Percentiles rank a stretch among this genome's conserved stretches.
phyloP scores from a whole-genome alignment of 768 basidiomycete genomes.

The Podaxis sp. region DNA sequence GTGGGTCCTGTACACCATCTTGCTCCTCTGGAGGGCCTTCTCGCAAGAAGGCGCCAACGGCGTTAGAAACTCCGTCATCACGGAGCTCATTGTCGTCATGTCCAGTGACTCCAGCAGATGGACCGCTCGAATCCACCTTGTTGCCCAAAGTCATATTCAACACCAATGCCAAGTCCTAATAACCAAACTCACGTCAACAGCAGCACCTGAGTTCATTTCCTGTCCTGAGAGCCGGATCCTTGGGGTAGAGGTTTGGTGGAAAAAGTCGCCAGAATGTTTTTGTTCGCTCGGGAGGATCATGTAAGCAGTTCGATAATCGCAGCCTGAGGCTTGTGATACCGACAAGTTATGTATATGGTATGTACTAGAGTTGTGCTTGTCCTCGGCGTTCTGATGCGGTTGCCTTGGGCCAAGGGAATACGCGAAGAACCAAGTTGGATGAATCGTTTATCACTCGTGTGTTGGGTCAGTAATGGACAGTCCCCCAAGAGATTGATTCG shows the following conservation, averaged over 20 bases:
- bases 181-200: neutral
- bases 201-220: neutral
- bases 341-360: neutral
- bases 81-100: neutral
- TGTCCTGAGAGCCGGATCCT: neutral
- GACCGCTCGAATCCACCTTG: neutral
- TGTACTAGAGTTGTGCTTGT: no score
- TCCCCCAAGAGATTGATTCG: no score
- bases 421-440: no score
- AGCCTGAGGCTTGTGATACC: neutral
- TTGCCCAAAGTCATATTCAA: neutral
- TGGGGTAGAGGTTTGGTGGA: neutral
- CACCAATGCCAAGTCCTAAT: neutral
- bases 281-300: slow-evolving; percentile 25
- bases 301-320: slow-evolving; percentile 13
- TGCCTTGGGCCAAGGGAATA: no score
- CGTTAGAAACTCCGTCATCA: neutral
- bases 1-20: slow-evolving; percentile 26
- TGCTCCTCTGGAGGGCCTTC: neutral
- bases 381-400: no score
- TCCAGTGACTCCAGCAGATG: neutral
- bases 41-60: neutral
- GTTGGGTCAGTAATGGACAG: no score
- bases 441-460: no score
- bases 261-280: neutral